Percentiles rank a stretch among this genome's conserved stretches.
Conservation (phyloP, 1,139 yeast species). For the Pichia sp. region DNA sequence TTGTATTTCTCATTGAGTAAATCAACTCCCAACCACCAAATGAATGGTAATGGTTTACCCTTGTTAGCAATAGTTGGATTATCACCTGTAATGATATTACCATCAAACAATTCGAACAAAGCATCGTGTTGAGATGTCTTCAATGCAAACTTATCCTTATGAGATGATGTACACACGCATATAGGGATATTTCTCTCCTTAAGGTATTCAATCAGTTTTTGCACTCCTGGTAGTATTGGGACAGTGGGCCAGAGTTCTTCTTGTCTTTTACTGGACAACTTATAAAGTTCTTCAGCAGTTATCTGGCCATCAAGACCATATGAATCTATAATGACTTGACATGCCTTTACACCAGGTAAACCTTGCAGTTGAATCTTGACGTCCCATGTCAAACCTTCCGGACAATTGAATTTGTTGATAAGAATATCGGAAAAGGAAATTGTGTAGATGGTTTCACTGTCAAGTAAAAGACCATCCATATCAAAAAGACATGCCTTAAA, state of each 20-base stretch:
- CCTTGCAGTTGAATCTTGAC: conserved; percentile 84
- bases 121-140: conserved; percentile 65
- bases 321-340: conserved; percentile 57
- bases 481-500: conserved; percentile 87
- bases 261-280: conserved; percentile 49
- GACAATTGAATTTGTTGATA: conserved; percentile 62
- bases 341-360: conserved; percentile 71
- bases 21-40: conserved; percentile 74
- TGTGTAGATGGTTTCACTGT: conserved; percentile 89
- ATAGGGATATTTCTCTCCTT: conserved; percentile 52
- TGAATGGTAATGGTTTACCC: conserved; percentile 92
- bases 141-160: conserved; percentile 45
- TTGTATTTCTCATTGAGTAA: conserved; percentile 17
- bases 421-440: conserved; percentile 61
- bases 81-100: conserved; percentile 79
- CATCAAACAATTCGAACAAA: conserved; percentile 57
- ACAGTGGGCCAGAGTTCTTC: conserved; percentile 51
- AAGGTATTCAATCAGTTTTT: conserved; percentile 53
- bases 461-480: conserved; percentile 91
- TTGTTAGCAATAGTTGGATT: conserved; percentile 72
- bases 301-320: conserved; percentile 52
- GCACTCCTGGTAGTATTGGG: conserved; percentile 76
- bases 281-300: conserved; percentile 54
- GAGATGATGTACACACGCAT: conserved; percentile 90
- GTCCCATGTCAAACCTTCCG: conserved; percentile 70